Evolutionary conservation across 306 rosid species (phyloP), one percentile per base, ranked within the genome.

Genomic region (Vigna nakashimae): DNA sequence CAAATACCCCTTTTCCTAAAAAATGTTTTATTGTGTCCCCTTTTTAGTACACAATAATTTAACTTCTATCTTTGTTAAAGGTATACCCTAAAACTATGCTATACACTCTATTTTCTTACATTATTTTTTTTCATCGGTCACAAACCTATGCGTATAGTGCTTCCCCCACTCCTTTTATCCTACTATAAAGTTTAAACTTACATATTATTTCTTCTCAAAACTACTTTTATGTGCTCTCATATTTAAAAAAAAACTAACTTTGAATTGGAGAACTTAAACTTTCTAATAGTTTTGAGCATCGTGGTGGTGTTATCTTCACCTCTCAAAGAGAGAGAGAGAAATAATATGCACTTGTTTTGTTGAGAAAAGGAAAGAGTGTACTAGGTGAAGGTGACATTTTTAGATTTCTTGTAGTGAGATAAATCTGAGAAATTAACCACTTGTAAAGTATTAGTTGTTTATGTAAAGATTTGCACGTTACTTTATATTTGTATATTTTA

Each of bases 21-120:
- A 79, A 60, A 73, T 84, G 84, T 82, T 79, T 46, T 71, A 76
- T 78, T 81, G 73, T 81, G 85, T 84, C 62, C 78, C 89, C 82
- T 63, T 73, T 72, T 30, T 45, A n/a, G 49, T 26, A 51, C 49
- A 9, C 75, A 74, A 40, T 3, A 30, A 36, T 17, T 71, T 70
- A 52, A 9, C 65, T 60, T 42, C 9, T 30, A 57, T 17, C 48
- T 59, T 59, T 62, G 32, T 69, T 75, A 75, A 50, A 58, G 17
- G 24, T 13, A 26, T 26, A 7, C 36, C 66, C 56, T 68, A 30
- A 26, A 57, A 80, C 60, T 46, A 79, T 63, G 78, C 83, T 71
- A 17, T 30, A 28, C 15, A 13, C 57, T 81, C 63, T 57, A 57
- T 42, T 4, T 15, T 40, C 5, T 42, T 75, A 30, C 58, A 38